Percentiles rank a stretch among this genome's conserved stretches.
Evolutionary conservation across 2,329 filamentous ascomycete species (phyloP).

Genomic region (Drechslera avenae): DNA sequence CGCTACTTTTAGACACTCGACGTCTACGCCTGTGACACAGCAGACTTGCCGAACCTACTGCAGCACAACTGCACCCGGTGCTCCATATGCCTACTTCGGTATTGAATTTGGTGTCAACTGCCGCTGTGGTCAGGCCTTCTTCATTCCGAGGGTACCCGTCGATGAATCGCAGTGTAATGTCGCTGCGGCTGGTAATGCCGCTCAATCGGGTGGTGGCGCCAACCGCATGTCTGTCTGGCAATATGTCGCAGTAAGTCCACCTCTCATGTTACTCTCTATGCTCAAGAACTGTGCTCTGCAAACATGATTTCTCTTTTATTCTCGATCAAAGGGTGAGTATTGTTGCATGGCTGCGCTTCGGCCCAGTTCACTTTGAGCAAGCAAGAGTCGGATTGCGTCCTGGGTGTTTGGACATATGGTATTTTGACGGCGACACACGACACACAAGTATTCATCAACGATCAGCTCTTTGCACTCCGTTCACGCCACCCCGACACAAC

Average conservation of each 20-base stretch:
- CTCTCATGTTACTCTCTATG: slow-evolving; percentile 10
- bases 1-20: neutral
- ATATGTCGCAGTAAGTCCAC: slow-evolving; percentile 6
- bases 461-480: too few species aligned
- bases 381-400: neutral
- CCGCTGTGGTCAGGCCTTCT: neutral
- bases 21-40: neutral
- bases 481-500: too few species aligned
- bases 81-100: neutral
- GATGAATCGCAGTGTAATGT: neutral
- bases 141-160: neutral
- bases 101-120: neutral
- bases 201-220: neutral
- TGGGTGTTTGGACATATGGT: neutral
- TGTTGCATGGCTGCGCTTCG: slow-evolving; percentile 11
- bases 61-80: neutral
- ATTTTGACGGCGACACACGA: too few species aligned
- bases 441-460: too few species aligned
- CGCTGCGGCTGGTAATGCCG: neutral
- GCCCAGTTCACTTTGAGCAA: neutral
- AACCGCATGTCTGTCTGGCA: neutral
- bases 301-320: neutral
- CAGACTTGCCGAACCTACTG: neutral
- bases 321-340: slow-evolving; percentile 2
- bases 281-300: slow-evolving; percentile 19